These are phyloP conservation scores for Cantharellus anzutake DNA, from an alignment of 768 basidiomycete species.

Conservation along the genomic window DNA sequence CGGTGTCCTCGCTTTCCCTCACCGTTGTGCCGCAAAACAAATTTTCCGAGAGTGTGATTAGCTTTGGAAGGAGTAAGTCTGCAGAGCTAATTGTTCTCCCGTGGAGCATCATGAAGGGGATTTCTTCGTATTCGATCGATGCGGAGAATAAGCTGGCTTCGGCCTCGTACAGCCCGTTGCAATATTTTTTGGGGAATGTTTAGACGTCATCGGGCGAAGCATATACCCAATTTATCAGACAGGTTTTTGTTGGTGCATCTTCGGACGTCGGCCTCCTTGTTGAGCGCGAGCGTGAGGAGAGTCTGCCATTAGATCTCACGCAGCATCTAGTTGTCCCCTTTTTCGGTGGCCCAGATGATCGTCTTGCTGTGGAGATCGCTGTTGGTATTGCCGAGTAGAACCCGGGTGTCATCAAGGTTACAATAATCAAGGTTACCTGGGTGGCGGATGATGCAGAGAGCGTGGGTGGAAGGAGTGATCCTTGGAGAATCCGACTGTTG, in stretches of 20 bases:
- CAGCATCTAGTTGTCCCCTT: conserved; percentile 73
- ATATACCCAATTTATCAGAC: conserved; percentile 70
- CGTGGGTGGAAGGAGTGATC: too few relatives aligned
- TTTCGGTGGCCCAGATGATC: conserved; percentile 89
- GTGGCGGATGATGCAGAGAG: too few relatives aligned
- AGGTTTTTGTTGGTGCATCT: conserved; percentile 47
- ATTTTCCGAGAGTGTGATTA: conserved; percentile 46
- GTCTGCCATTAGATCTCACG: too few relatives aligned
- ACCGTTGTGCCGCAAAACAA: conserved; percentile 61
- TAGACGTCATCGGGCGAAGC: too few relatives aligned
- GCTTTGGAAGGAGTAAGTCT: conserved; percentile 34
- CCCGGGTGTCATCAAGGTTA: conserved; percentile 42
- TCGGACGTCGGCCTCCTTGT: conserved; percentile 74
- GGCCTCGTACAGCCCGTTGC: conserved; percentile 43
- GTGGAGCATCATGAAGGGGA: too few relatives aligned
- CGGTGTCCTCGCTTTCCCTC: conserved; percentile 47
- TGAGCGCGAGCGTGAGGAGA: conserved; percentile 37
- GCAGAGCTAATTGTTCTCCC: conserved; percentile 70
- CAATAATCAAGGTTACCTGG: too few relatives aligned
- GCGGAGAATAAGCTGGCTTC: too few relatives aligned
- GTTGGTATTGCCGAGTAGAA: conserved; percentile 42
- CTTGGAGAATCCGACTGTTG: conserved; percentile 4
- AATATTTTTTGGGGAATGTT: conserved; percentile 45
- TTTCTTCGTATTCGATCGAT: too few relatives aligned
- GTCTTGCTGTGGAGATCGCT: conserved; percentile 62